Conservation (phyloP, 164 flowering plant genomes). For the Tinospora cordifolia region DNA sequence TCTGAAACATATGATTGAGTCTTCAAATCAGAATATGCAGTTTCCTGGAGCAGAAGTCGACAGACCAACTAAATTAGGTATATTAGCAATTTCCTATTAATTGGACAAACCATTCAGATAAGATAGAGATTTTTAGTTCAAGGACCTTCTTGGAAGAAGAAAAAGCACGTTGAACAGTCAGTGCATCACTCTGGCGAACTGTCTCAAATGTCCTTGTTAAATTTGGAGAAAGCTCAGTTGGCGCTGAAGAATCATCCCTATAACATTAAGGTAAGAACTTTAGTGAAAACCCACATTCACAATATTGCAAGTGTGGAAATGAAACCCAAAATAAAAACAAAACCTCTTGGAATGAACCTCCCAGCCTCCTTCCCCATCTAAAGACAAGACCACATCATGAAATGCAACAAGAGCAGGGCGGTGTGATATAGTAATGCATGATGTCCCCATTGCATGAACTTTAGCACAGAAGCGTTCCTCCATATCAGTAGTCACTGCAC, state of each 20-base stretch:
- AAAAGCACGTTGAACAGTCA: slow-evolving; percentile 87
- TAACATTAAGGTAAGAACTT: background rate
- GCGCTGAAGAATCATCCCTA: slow-evolving; percentile 46
- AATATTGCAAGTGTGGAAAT: background rate
- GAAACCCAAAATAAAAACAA: background rate
- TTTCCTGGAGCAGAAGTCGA: slow-evolving; percentile 32
- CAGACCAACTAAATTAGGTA: background rate
- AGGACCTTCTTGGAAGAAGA: slow-evolving; percentile 46
- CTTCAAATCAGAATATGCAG: slow-evolving; percentile 47
- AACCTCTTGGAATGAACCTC: slow-evolving; percentile 65
- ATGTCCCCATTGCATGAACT: slow-evolving; percentile 99
- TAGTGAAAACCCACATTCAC: slow-evolving; percentile 1
- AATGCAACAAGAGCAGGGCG: slow-evolving; percentile 99
- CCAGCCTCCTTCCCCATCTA: slow-evolving; percentile 99
- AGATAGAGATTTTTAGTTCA: background rate
- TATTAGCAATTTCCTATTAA: background rate
- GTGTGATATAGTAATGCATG: slow-evolving; percentile 97
- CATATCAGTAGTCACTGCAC: slow-evolving; percentile 99
- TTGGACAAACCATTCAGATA: background rate
- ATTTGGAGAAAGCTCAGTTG: slow-evolving; percentile 26
- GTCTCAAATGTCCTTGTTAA: slow-evolving; percentile 36
- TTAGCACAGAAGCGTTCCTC: slow-evolving; percentile 96
- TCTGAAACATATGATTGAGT: slow-evolving; percentile 51
- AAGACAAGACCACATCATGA: slow-evolving; percentile 89
- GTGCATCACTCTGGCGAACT: slow-evolving; percentile 75